Evolutionary conservation across 441 rosid genomes (phyloP), one percentile per base, ranked within the genome.

Genomic region (Euphorbia celastroides): DNA sequence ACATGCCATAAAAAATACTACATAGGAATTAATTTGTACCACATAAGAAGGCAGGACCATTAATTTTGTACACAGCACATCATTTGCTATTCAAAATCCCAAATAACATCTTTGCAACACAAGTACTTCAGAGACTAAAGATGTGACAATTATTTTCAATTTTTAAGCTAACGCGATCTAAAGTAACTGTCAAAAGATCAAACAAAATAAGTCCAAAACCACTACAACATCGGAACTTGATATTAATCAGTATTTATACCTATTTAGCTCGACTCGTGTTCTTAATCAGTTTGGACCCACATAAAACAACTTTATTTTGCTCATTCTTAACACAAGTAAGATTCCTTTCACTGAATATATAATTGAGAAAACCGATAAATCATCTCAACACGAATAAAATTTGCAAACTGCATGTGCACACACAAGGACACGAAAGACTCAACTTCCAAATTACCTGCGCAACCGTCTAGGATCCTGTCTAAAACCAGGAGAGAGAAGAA

Each of bases 381-480:
- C 42, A 36, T 36, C 42, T 36, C 42, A 36, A 13, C 42, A 36
- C 42, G 12, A 13, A 36, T 13, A 16, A 5, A 17, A 26, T n/a
- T n/a, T n/a, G n/a, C n/a, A n/a, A 13, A 50, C 1, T 50, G 25
- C 25, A 50, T 7, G 25, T 50, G 55, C 55, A 19, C 7, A 19
- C 3, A 50, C 20, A 50, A 50, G 7, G 16, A 25, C 32, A 26
- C 8, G 16, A 12, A 13, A 11, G 30, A 22, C 26, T n/a, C n/a
- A n/a, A n/a, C n/a, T n/a, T n/a, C n/a, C n/a, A 72, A 52, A 2
- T 74, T 82, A 90, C 99, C 98, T 95, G 77, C 97, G 87, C 72
- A 95, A 71, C 26, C 89, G 89, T 54, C 99, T 83, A 70, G 97
- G 99, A 86, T 95, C 97, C 83, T 92, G 98, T 70, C 85, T 78